Percentiles rank a stretch among this genome's conserved stretches.
Evolutionary conservation across 2,329 filamentous ascomycete genomes (phyloP).

Genomic region (Diaporthe ilicicola): DNA sequence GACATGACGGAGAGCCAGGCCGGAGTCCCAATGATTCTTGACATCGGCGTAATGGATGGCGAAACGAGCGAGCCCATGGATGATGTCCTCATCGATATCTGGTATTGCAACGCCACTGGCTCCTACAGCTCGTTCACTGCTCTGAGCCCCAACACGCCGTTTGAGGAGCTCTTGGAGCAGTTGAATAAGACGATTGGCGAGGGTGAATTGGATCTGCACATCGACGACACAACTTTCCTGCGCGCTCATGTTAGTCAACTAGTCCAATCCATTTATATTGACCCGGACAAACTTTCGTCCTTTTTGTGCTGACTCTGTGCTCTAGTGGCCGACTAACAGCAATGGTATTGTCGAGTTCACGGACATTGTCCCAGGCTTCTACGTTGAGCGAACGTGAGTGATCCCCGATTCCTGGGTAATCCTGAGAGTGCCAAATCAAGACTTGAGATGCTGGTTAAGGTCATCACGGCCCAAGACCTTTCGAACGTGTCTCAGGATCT

Average conservation of each 20-base stretch:
- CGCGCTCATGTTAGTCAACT: constrained; percentile 35
- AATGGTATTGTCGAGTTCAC: constrained; percentile 41
- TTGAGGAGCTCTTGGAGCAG: constrained; percentile 40
- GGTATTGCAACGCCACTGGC: constrained; percentile 45
- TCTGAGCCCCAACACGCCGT: constrained; percentile 42
- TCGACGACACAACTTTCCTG: constrained; percentile 42
- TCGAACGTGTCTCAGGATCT: neutral
- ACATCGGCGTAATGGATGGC: constrained; percentile 44
- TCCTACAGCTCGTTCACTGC: constrained; percentile 42
- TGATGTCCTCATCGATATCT: constrained; percentile 43
- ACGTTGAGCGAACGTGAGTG: constrained; percentile 35
- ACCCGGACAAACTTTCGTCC: neutral
- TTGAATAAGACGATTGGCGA: constrained; percentile 40
- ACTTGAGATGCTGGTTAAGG: neutral
- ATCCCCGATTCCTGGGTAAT: neutral
- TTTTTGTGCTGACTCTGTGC: neutral
- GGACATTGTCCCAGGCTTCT: constrained; percentile 39
- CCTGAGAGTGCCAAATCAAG: neutral
- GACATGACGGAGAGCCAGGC: constrained; percentile 44
- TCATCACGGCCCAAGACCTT: neutral
- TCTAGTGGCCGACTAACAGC: constrained; percentile 39
- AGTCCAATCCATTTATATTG: no score
- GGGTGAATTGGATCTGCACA: constrained; percentile 36
- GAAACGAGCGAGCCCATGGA: constrained; percentile 43
- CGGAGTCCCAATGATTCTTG: constrained; percentile 44